Conservation (phyloP, 257 asterid species). For the Penstemon davidsonii region DNA sequence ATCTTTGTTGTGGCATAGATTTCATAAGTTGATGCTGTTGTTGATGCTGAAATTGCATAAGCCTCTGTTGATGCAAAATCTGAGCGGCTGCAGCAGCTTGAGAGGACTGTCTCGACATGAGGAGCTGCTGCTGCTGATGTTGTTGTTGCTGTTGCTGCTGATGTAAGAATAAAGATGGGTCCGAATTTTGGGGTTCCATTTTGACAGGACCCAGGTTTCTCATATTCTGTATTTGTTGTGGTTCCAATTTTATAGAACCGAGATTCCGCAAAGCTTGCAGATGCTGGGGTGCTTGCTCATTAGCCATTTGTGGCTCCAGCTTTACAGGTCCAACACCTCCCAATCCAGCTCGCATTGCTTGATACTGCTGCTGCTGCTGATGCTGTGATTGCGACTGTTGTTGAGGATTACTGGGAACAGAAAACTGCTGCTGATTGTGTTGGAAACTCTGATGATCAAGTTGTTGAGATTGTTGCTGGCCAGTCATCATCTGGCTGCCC, state of each 20-base stretch:
- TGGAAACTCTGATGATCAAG: conserved; percentile 55
- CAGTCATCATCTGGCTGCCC: conserved; percentile 58
- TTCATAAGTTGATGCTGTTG: conserved; percentile 85
- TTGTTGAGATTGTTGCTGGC: conserved; percentile 68
- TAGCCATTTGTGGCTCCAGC: conserved; percentile 61
- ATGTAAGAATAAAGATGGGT: conserved; percentile 65
- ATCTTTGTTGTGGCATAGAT: conserved; percentile 76
- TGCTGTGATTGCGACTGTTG: conserved; percentile 47
- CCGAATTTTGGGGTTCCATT: conserved; percentile 78
- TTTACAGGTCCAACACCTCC: conserved; percentile 66
- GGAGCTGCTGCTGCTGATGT: conserved; percentile 53
- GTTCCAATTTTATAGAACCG: conserved; percentile 70
- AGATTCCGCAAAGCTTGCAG: conserved; percentile 59
- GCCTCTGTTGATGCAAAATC: conserved; percentile 75
- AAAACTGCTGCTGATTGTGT: conserved; percentile 73
- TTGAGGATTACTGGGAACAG: conserved; percentile 58
- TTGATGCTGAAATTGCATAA: conserved; percentile 71
- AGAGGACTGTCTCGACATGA: conserved; percentile 60
- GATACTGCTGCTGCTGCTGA: conserved; percentile 68
- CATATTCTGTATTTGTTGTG: conserved; percentile 63
- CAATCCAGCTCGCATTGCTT: conserved; percentile 60
- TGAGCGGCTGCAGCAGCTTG: conserved; percentile 74
- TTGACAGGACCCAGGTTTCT: conserved; percentile 65
- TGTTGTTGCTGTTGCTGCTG: conserved; percentile 52
- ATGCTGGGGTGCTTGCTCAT: conserved; percentile 66